A percentile compares a stretch with the other conserved stretches of the same genome.
Conservation (phyloP, 345 rosid species). For the Moricandia arvensis region DNA sequence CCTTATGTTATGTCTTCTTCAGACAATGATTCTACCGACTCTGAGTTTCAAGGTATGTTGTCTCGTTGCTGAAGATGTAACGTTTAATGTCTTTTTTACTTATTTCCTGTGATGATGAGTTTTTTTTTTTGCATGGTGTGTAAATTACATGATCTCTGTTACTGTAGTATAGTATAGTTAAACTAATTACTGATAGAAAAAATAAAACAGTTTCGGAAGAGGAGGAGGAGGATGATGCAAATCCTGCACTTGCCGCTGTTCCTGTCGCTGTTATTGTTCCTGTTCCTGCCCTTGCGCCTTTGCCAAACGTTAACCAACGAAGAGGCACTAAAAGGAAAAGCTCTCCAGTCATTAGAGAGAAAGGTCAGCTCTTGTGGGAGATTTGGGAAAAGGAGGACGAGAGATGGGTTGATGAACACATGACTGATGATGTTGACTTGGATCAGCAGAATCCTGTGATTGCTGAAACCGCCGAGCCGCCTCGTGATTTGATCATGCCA, state of each 20-base stretch:
- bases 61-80: neutral
- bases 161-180: neutral
- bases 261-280: neutral
- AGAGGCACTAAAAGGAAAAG: constrained; percentile 40
- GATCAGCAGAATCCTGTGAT: constrained; percentile 51
- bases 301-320: neutral
- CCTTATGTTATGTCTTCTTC: neutral
- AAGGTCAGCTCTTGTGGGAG: constrained; percentile 61
- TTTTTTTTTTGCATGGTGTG: neutral
- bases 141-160: neutral
- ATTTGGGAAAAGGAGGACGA: constrained; percentile 67
- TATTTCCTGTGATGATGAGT: neutral
- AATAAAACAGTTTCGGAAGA: neutral
- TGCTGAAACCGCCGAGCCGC: constrained; percentile 59
- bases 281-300: constrained; percentile 4
- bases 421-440: constrained; percentile 52
- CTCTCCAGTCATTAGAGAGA: neutral
- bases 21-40: constrained; percentile 9
- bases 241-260: neutral
- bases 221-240: constrained; percentile 2
- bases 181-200: neutral
- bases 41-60: constrained; percentile 23
- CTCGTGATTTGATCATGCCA: constrained; percentile 67
- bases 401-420: constrained; percentile 65
- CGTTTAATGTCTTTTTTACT: neutral